Evolutionary conservation across 352 stramenopile genomes (phyloP), one percentile per base, ranked within the genome.

Genomic region (Pythium rishiriense): DNA sequence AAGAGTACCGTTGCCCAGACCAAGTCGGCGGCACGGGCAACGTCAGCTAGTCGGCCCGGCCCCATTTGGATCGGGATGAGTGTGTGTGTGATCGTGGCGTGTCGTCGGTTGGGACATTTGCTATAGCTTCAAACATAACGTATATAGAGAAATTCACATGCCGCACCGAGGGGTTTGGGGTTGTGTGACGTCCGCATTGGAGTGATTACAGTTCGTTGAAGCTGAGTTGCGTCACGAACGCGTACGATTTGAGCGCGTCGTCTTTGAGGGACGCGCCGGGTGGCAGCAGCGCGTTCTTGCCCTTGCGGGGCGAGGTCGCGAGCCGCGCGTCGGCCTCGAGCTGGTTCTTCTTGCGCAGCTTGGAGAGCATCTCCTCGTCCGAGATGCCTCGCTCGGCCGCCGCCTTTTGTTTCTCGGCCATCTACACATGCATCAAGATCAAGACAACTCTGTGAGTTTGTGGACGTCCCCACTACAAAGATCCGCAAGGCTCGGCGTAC

Each of bases 1-100:
- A 94, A 51, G 86, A 95, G 26, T 96, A 96, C 60, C 76, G 85
- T 17, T 94, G 85, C 74, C 87, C 87, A 25, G 85, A 96, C 61
- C 82, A 91, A 45, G 81, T 93, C 49, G 85, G 83, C 46, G 87
- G 87, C 61, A 88, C 83, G 4, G 87, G 87, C 41, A 95, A 95
- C 67, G 85, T 95, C 53, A 94, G 85, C 64, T 95, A 72, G 55
- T 9, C 11, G 14, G 17, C 8, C 0, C 11, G 39, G 35, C 46
- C 21, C 39, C 35, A 51, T 70, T n/a, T n/a, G n/a, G n/a, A n/a
- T n/a, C n/a, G n/a, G n/a, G n/a, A n/a, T n/a, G n/a, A n/a, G 50
- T 57, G 19, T 52, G 39, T 58, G 35, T 45, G 35, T 24, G 31
- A 24, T 15, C 19, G 28, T 24, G 11, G 52, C 3, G 31, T 53